phyloP scores from a whole-genome alignment of 148 eudicot species.

The Vaccinium corymbosum region DNA sequence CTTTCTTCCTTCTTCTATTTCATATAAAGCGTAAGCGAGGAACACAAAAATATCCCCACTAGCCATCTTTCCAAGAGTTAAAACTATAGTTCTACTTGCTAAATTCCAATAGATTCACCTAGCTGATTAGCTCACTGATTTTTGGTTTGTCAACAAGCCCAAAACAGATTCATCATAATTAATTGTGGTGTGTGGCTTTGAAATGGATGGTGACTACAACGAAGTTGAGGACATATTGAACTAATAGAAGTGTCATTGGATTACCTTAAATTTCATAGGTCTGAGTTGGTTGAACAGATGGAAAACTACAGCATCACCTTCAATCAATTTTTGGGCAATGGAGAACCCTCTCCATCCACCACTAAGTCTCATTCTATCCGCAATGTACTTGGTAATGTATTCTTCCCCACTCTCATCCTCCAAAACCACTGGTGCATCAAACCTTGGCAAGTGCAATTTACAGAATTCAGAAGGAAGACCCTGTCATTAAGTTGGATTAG shows the following conservation, averaged over 20 bases:
- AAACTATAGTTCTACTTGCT: neutral
- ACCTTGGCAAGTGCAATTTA: constrained; percentile 15
- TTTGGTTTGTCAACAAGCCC: neutral
- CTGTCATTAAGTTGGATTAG: constrained; percentile 14
- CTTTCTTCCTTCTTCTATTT: neutral
- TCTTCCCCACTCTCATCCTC: constrained; percentile 23
- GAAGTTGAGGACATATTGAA: neutral
- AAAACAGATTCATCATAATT: neutral
- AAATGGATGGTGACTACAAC: neutral
- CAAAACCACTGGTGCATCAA: constrained; percentile 4
- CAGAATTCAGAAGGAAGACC: constrained; percentile 26
- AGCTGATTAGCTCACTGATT: too few species aligned
- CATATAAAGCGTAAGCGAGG: too few species aligned
- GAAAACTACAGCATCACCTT: constrained; percentile 29
- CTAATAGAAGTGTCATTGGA: neutral
- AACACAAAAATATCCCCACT: neutral
- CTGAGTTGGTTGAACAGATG: constrained; percentile 13
- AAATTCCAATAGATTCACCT: neutral
- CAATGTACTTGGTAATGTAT: constrained; percentile 11
- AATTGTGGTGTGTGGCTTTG: neutral
- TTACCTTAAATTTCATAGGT: neutral
- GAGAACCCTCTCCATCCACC: constrained; percentile 30
- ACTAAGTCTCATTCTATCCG: constrained; percentile 12
- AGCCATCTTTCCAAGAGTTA: neutral
- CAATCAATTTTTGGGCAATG: constrained; percentile 16